Conservation (phyloP, 1,139 yeast species). For the Geotrichum bryndzae region DNA sequence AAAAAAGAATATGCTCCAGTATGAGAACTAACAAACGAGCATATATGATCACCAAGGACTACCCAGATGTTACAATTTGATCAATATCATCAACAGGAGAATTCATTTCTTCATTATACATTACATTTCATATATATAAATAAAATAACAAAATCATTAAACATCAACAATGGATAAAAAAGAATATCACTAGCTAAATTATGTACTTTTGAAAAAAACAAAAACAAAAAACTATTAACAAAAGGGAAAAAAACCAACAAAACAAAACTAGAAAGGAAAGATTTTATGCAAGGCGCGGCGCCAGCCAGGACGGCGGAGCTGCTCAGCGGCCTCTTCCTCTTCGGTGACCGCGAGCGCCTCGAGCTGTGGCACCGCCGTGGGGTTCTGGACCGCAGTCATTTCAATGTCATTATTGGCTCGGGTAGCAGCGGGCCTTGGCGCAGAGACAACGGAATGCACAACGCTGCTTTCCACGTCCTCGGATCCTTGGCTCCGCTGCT, state of each 20-base stretch:
- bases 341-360: constrained; percentile 5
- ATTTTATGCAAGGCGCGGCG: constrained; percentile 4
- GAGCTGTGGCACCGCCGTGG: not conserved
- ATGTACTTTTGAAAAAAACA: not conserved
- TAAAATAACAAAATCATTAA: not conserved
- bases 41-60: no score
- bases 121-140: no score
- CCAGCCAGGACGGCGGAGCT: constrained; percentile 3
- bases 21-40: no score
- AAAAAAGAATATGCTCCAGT: no score
- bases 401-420: not conserved
- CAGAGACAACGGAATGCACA: not conserved
- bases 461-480: not conserved
- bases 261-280: not conserved
- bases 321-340: constrained; percentile 6
- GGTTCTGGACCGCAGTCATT: not conserved
- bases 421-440: no score
- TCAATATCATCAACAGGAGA: no score
- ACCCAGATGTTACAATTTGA: no score
- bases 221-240: not conserved
- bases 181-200: not conserved
- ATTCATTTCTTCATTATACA: no score
- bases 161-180: not conserved
- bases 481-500: no score
- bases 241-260: not conserved